Evolutionary conservation across 257 asterid species (phyloP).

Genomic region (Ligustrum vulgare): DNA sequence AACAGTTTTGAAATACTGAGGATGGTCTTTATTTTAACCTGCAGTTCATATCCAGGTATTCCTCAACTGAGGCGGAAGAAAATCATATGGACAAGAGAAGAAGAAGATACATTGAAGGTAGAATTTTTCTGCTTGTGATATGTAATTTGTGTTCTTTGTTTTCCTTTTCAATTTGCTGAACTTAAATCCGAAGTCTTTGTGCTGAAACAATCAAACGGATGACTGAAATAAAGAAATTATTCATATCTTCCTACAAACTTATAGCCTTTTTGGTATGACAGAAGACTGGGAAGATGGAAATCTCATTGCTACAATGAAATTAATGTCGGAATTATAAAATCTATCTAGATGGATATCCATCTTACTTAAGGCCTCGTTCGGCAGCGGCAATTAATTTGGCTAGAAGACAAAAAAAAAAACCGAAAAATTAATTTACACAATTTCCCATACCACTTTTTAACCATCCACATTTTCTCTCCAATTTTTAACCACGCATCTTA

Average conservation of each 20-base stretch:
- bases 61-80: conserved; percentile 42
- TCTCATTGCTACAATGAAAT: neutral
- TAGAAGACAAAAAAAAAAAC: too few relatives aligned
- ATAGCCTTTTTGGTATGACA: neutral
- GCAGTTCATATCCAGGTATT: conserved; percentile 46
- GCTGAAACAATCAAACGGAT: neutral
- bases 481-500: too few relatives aligned
- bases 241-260: neutral
- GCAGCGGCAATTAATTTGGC: too few relatives aligned
- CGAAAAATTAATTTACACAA: too few relatives aligned
- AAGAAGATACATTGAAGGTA: conserved; percentile 68
- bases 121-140: neutral
- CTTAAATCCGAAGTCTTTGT: neutral
- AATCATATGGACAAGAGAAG: conserved; percentile 56
- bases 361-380: neutral
- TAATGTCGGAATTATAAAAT: neutral
- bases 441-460: too few relatives aligned
- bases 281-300: neutral
- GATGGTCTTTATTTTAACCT: conserved; percentile 21
- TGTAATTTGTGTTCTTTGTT: neutral
- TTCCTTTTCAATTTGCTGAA: neutral
- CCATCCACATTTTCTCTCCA: too few relatives aligned
- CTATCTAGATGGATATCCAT: neutral
- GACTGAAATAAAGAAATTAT: neutral
- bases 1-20: neutral